Conservation (phyloP, 768 basidiomycete genomes). For the Sarcodon aspratus region DNA sequence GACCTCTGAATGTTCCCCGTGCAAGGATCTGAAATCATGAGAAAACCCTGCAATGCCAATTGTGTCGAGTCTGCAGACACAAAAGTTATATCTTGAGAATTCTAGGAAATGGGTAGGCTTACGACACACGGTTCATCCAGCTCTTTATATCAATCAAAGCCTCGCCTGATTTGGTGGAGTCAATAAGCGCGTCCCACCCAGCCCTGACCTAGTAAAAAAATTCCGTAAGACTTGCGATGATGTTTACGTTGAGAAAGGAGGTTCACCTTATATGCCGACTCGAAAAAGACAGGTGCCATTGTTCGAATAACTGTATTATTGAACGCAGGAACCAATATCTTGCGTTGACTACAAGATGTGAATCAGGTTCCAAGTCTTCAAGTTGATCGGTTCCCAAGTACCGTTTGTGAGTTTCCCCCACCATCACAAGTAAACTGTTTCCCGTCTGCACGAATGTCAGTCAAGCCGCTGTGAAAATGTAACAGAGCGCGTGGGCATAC, state of each 20-base stretch:
- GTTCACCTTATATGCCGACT: constrained; percentile 37
- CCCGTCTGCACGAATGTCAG: constrained; percentile 16
- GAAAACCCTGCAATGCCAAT: constrained; percentile 51
- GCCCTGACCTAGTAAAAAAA: constrained; percentile 19
- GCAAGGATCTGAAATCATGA: constrained; percentile 42
- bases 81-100: too few relatives aligned
- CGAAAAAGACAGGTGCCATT: constrained; percentile 35
- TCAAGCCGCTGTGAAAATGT: too few relatives aligned
- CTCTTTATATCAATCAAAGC: constrained; percentile 34
- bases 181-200: constrained; percentile 18
- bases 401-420: constrained; percentile 33
- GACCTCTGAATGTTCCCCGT: constrained; percentile 32
- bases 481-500: constrained; percentile 11
- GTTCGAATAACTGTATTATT: constrained; percentile 37
- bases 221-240: background rate
- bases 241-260: background rate
- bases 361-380: too few relatives aligned
- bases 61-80: constrained; percentile 33
- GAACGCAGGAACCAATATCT: constrained; percentile 39
- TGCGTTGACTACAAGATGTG: constrained; percentile 30
- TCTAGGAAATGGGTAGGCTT: constrained; percentile 2
- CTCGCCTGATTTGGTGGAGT: constrained; percentile 10
- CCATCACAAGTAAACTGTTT: constrained; percentile 25
- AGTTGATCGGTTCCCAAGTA: constrained; percentile 9
- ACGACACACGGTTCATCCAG: constrained; percentile 43